Percentiles rank a stretch among this genome's conserved stretches.
phyloP scores from a whole-genome alignment of 352 stramenopile species.

The Hyaloperonospora brassicae region DNA sequence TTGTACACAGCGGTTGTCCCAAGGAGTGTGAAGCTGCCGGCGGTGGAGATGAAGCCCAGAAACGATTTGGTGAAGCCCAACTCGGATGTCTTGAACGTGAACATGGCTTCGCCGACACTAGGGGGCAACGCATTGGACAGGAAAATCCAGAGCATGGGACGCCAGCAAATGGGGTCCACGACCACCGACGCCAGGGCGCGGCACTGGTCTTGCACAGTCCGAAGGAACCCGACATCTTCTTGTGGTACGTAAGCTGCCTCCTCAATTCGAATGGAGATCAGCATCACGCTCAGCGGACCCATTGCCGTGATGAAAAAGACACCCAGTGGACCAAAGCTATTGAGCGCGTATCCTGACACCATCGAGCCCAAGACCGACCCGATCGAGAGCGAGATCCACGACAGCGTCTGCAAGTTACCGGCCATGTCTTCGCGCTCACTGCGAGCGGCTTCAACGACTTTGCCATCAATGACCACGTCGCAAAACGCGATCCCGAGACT shows the following conservation, averaged over 20 bases:
- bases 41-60: slow-evolving; percentile 68
- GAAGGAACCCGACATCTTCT: slow-evolving; percentile 33
- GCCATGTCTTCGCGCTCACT: slow-evolving; percentile 66
- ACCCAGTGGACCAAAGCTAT: slow-evolving; percentile 45
- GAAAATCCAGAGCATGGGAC: slow-evolving; percentile 76
- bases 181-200: slow-evolving; percentile 46
- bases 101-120: slow-evolving; percentile 73
- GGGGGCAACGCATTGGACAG: slow-evolving; percentile 64
- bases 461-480: slow-evolving; percentile 75
- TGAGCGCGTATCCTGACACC: slow-evolving; percentile 52
- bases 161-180: slow-evolving; percentile 69
- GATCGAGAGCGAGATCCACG: slow-evolving; percentile 65
- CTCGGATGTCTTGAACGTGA: slow-evolving; percentile 77
- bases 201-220: slow-evolving; percentile 44
- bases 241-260: slow-evolving; percentile 39
- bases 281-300: slow-evolving; percentile 53
- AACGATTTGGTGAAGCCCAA: slow-evolving; percentile 71
- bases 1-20: slow-evolving; percentile 72
- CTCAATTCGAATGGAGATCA: slow-evolving; percentile 50
- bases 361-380: slow-evolving; percentile 66
- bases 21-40: slow-evolving; percentile 63
- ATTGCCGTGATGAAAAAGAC: slow-evolving; percentile 74
- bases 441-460: slow-evolving; percentile 64
- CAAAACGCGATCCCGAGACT: slow-evolving; percentile 75
- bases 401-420: slow-evolving; percentile 70